Percentiles rank a stretch among this genome's conserved stretches.
Evolutionary conservation across 2,329 filamentous ascomycete genomes (phyloP).

Genomic region (Fusarium floridanum): DNA sequence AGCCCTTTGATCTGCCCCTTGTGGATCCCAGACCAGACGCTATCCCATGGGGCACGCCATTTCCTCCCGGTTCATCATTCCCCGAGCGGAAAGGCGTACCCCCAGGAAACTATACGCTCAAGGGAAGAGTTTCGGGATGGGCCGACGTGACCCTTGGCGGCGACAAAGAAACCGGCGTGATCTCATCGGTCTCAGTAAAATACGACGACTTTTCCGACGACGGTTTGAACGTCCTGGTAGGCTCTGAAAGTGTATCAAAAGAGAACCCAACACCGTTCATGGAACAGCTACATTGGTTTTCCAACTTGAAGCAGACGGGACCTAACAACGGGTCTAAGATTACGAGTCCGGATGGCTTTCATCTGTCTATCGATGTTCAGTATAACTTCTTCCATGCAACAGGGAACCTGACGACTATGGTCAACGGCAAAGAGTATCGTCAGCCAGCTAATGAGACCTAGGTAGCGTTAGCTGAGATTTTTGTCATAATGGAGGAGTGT

Average conservation of each 20-base stretch:
- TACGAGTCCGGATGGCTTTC: not conserved
- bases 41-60: not conserved
- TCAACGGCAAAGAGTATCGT: not conserved
- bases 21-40: not conserved
- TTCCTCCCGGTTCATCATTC: not conserved
- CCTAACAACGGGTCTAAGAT: not conserved
- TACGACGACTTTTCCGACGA: not conserved
- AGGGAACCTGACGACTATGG: not conserved
- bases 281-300: not conserved
- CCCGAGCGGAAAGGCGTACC: not conserved
- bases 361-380: not conserved
- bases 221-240: not conserved
- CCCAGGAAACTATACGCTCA: not conserved
- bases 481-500: not conserved
- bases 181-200: not conserved
- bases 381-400: not conserved
- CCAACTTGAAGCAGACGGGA: not conserved
- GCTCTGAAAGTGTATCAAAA: not conserved
- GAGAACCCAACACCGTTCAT: not conserved
- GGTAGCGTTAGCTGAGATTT: accelerated
- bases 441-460: not conserved
- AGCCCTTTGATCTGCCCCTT: not conserved
- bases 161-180: not conserved
- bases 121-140: not conserved
- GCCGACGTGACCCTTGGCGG: not conserved